Percentiles rank a stretch among this genome's conserved stretches.
Evolutionary conservation across 768 basidiomycete species (phyloP).

Genomic region (Suillus ampliporus): DNA sequence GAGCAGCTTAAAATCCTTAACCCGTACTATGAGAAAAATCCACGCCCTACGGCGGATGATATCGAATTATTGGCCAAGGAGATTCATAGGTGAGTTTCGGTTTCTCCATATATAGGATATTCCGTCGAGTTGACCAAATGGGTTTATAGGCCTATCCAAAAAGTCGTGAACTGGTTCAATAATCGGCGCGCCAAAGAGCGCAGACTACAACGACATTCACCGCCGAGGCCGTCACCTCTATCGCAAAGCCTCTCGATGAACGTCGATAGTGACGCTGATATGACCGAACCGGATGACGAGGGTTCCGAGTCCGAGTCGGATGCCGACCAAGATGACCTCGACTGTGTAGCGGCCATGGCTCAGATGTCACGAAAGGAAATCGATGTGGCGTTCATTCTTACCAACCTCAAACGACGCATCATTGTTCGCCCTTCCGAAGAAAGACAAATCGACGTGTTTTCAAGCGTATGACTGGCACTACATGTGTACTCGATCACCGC

Average conservation of each 20-base stretch:
- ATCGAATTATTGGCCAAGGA: background rate
- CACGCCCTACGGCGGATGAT: background rate
- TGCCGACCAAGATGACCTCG: background rate
- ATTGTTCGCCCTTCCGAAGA: background rate
- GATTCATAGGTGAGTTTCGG: background rate
- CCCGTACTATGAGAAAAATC: background rate
- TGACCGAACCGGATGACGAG: background rate
- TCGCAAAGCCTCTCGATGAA: background rate
- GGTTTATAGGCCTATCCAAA: background rate
- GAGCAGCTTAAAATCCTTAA: slow-evolving; percentile 6
- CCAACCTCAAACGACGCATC: background rate
- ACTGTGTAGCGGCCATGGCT: background rate
- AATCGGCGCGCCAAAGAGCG: slow-evolving; percentile 6
- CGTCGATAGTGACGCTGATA: background rate
- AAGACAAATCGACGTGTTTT: background rate
- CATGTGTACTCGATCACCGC: background rate
- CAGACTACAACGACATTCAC: background rate
- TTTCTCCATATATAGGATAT: background rate
- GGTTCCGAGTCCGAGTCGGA: background rate
- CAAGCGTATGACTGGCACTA: background rate
- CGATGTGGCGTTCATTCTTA: slow-evolving; percentile 8
- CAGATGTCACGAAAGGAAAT: slow-evolving; percentile 6
- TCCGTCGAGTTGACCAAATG: background rate
- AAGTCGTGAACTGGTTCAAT: slow-evolving; percentile 10
- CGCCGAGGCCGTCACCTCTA: background rate